Evolutionary conservation across 192 early-diverging fungal species (phyloP).

Genomic region (Chytriomyces confervae): DNA sequence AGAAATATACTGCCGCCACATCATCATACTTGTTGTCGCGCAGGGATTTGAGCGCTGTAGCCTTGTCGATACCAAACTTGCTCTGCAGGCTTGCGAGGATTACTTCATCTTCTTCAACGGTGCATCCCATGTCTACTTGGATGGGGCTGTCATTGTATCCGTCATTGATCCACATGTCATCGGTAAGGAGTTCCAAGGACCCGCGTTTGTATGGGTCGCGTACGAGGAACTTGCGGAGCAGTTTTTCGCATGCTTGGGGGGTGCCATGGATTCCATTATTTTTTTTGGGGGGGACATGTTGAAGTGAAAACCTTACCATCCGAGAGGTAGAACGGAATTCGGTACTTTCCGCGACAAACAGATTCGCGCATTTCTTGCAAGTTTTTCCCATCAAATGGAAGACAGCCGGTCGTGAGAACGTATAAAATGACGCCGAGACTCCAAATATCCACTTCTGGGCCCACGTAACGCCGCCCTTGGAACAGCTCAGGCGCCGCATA

Average conservation of each 20-base stretch:
- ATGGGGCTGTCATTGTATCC: slow-evolving; percentile 57
- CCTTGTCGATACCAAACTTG: slow-evolving; percentile 62
- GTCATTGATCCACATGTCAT: slow-evolving; percentile 6
- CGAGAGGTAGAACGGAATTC: slow-evolving; percentile 64
- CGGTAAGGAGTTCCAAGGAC: slow-evolving; percentile 44
- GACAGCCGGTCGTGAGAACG: slow-evolving; percentile 90
- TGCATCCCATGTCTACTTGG: slow-evolving; percentile 45
- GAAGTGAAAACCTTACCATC: slow-evolving; percentile 29
- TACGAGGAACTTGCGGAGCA: slow-evolving; percentile 63
- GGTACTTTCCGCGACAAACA: slow-evolving; percentile 67
- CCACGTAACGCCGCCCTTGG: slow-evolving; percentile 78
- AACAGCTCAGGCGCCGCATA: slow-evolving; percentile 84
- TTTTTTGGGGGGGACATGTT: too few species aligned
- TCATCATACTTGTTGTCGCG: slow-evolving; percentile 66
- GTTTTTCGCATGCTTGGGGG: slow-evolving; percentile 59
- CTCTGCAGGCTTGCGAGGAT: slow-evolving; percentile 56
- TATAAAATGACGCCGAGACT: slow-evolving; percentile 95
- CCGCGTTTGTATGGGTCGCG: slow-evolving; percentile 62
- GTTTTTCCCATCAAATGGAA: slow-evolving; percentile 98
- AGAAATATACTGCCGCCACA: slow-evolving; percentile 60
- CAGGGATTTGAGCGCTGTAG: slow-evolving; percentile 52
- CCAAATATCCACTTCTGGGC: slow-evolving; percentile 98
- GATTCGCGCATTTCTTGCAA: slow-evolving; percentile 69
- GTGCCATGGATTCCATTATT: too few species aligned
- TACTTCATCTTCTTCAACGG: slow-evolving; percentile 58